Conservation (phyloP, 805 yeast genomes). For the Sugiyamaella boreocaroliniensis region DNA sequence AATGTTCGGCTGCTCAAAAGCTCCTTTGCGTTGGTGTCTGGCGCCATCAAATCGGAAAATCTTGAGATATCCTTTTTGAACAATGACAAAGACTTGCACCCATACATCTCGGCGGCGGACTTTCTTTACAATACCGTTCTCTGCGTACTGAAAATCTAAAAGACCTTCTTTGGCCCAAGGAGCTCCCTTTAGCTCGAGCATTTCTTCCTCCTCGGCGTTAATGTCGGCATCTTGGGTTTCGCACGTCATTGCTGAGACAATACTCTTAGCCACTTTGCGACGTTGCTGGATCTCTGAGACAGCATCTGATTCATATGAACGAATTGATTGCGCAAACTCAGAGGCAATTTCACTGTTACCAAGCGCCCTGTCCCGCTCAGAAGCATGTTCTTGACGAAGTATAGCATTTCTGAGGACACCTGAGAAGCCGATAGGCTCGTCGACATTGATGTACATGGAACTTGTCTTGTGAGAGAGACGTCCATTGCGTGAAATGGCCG, state of each 20-base stretch:
- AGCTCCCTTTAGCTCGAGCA: conserved; percentile 59
- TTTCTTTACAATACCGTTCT: conserved; percentile 24
- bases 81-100: conserved; percentile 53
- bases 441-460: conserved; percentile 3
- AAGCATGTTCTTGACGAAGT: conserved; percentile 20
- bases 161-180: conserved; percentile 76
- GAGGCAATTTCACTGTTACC: conserved; percentile 2
- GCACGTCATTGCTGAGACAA: not conserved
- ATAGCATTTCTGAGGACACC: conserved; percentile 22
- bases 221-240: not conserved
- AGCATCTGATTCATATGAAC: conserved; percentile 2
- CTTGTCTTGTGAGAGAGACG: not conserved
- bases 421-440: conserved; percentile 23
- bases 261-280: not conserved
- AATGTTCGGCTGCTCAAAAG: conserved; percentile 8
- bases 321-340: not conserved
- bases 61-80: conserved; percentile 53
- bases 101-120: conserved; percentile 29
- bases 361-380: conserved; percentile 1
- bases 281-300: not conserved
- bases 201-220: conserved; percentile 15
- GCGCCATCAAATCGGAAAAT: conserved; percentile 21
- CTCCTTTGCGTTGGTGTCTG: conserved; percentile 1
- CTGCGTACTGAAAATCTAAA: conserved; percentile 27
- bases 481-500: conserved; percentile 6